Evolutionary conservation across 345 rosid species (phyloP).

Genomic region (Boechera divaricarpa): DNA sequence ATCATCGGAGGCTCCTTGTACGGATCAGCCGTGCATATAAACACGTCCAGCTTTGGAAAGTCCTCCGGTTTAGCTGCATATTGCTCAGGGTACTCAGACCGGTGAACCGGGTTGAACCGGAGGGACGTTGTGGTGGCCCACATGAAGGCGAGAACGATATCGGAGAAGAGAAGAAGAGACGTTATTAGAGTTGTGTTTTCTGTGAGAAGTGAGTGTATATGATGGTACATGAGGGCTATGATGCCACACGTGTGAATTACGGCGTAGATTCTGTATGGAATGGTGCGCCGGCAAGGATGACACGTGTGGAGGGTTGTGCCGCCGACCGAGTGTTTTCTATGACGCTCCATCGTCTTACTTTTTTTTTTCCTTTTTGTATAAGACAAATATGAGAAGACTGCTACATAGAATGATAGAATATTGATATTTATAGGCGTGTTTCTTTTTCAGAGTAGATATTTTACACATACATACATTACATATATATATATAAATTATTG

Average conservation of each 20-base stretch:
- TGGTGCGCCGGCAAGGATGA: slow-evolving; percentile 47
- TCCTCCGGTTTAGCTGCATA: slow-evolving; percentile 49
- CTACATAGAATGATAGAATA: background rate
- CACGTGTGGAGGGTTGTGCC: slow-evolving; percentile 52
- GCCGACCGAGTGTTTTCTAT: slow-evolving; percentile 9
- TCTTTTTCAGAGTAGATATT: background rate
- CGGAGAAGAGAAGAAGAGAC: slow-evolving; percentile 52
- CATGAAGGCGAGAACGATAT: slow-evolving; percentile 69
- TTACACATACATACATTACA: background rate
- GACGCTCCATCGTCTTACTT: slow-evolving; percentile 17
- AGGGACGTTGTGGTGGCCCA: slow-evolving; percentile 53
- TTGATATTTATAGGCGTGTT: slow-evolving; percentile 21
- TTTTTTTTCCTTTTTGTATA: background rate
- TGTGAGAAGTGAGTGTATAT: slow-evolving; percentile 48
- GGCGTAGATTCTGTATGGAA: slow-evolving; percentile 58
- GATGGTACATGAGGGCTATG: slow-evolving; percentile 57
- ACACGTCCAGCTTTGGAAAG: slow-evolving; percentile 67
- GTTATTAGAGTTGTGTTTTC: slow-evolving; percentile 32
- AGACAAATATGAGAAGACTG: slow-evolving; percentile 11
- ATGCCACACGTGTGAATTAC: slow-evolving; percentile 57
- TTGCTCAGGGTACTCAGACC: slow-evolving; percentile 57
- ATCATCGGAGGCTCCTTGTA: slow-evolving; percentile 81
- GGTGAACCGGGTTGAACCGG: slow-evolving; percentile 52
- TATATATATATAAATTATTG: background rate
- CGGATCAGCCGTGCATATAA: slow-evolving; percentile 92